phyloP scores from a whole-genome alignment of 371 early-diverging fungal species.

The Lichtheimia corymbifera region DNA sequence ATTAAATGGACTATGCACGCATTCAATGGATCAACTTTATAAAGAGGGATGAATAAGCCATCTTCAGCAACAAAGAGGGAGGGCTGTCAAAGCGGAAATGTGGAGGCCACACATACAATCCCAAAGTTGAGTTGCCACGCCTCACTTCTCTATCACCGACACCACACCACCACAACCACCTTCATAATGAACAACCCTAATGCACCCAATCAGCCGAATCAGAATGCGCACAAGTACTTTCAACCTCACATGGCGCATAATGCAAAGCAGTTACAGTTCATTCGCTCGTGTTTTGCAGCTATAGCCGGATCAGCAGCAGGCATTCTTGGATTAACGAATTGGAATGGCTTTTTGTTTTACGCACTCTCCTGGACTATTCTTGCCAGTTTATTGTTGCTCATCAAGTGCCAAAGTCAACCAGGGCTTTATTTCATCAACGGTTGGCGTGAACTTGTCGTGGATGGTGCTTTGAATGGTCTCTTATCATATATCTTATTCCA shows the following conservation, averaged over 20 bases:
- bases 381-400: slow-evolving; percentile 46
- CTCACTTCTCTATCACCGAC: neutral
- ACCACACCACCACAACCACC: neutral
- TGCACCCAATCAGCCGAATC: slow-evolving; percentile 22
- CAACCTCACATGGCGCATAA: slow-evolving; percentile 67
- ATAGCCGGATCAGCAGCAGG: slow-evolving; percentile 82
- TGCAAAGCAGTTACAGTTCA: slow-evolving; percentile 64
- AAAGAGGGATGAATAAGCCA: too few relatives aligned
- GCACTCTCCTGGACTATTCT: slow-evolving; percentile 60
- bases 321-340: slow-evolving; percentile 71
- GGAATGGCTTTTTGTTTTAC: slow-evolving; percentile 78
- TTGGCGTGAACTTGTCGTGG: slow-evolving; percentile 56
- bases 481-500: slow-evolving; percentile 81
- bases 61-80: too few relatives aligned
- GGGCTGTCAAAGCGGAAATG: too few relatives aligned
- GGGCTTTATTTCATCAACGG: slow-evolving; percentile 52
- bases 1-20: too few relatives aligned
- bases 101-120: too few relatives aligned
- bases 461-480: slow-evolving; percentile 73
- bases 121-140: too few relatives aligned
- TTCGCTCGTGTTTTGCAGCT: slow-evolving; percentile 76
- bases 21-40: too few relatives aligned
- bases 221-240: slow-evolving; percentile 54
- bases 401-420: slow-evolving; percentile 34
- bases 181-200: slow-evolving; percentile 6